phyloP scores from a whole-genome alignment of 441 rosid genomes.

The Populus tomentosa region DNA sequence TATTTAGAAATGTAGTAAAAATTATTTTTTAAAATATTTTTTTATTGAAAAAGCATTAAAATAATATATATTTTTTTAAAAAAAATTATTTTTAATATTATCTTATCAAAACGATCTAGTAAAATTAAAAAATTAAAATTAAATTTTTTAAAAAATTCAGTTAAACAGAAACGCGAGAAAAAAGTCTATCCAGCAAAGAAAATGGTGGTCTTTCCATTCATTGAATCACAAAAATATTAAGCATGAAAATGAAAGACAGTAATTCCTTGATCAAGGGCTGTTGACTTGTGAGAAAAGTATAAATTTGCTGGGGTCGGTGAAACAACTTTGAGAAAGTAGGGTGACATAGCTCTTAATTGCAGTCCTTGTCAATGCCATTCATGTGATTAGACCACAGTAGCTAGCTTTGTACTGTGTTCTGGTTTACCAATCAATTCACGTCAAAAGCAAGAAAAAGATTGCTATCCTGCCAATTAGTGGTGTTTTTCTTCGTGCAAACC shows the following conservation, averaged over 20 bases:
- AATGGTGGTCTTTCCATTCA: no score
- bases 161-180: no score
- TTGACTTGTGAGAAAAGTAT: neutral
- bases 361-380: neutral
- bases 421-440: neutral
- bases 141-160: no score
- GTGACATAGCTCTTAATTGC: neutral
- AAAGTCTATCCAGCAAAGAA: no score
- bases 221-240: no score
- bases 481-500: neutral
- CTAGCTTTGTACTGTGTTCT: neutral
- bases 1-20: fast-evolving
- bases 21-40: no score
- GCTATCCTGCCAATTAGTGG: neutral
- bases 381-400: neutral
- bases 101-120: no score
- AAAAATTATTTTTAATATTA: no score
- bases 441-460: neutral
- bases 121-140: no score
- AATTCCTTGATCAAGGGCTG: neutral
- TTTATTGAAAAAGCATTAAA: no score
- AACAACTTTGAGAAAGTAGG: neutral
- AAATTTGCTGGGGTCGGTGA: neutral
- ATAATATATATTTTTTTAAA: no score
- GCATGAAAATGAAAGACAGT: no score